Conservation (phyloP, 768 basidiomycete species). For the Infundibulicybe gibba region DNA sequence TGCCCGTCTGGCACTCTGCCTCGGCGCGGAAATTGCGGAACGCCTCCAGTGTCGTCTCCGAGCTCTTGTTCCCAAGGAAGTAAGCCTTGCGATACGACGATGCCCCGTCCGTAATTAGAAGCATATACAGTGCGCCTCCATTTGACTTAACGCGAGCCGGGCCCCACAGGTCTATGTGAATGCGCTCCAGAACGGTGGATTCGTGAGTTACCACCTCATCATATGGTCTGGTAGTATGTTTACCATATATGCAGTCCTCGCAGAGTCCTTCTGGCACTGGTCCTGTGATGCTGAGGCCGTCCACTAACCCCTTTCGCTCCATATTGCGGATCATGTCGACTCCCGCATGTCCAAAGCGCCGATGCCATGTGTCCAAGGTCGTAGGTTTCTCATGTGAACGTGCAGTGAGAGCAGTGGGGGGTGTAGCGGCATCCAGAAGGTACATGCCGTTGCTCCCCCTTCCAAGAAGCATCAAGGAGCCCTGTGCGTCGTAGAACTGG, state of each 20-base stretch:
- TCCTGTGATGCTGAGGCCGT: slow-evolving; percentile 1
- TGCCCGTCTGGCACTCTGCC: slow-evolving; percentile 12
- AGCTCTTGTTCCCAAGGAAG: slow-evolving; percentile 17
- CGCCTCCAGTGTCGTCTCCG: slow-evolving; percentile 9
- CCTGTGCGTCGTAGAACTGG: no score
- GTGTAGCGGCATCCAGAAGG: no score
- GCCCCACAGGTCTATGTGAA: slow-evolving; percentile 20
- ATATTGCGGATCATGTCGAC: no score
- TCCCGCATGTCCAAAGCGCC: no score
- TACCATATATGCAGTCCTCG: slow-evolving; percentile 22
- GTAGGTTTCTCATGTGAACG: no score
- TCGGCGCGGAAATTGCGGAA: slow-evolving; percentile 8
- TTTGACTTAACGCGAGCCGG: slow-evolving; percentile 9
- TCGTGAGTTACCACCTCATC: slow-evolving; percentile 13
- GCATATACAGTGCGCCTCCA: slow-evolving; percentile 12
- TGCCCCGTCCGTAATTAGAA: slow-evolving; percentile 15
- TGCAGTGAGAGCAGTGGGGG: no score
- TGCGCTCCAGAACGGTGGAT: slow-evolving; percentile 8
- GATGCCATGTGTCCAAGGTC: no score
- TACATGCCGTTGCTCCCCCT: no score
- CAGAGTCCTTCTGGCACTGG: slow-evolving; percentile 9
- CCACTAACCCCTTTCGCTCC: no score
- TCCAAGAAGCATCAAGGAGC: no score
- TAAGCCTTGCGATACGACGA: slow-evolving; percentile 7
- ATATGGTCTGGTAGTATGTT: slow-evolving; percentile 16